phyloP scores from a whole-genome alignment of 2,329 filamentous ascomycete species.

The Penicillium oxalicum region DNA sequence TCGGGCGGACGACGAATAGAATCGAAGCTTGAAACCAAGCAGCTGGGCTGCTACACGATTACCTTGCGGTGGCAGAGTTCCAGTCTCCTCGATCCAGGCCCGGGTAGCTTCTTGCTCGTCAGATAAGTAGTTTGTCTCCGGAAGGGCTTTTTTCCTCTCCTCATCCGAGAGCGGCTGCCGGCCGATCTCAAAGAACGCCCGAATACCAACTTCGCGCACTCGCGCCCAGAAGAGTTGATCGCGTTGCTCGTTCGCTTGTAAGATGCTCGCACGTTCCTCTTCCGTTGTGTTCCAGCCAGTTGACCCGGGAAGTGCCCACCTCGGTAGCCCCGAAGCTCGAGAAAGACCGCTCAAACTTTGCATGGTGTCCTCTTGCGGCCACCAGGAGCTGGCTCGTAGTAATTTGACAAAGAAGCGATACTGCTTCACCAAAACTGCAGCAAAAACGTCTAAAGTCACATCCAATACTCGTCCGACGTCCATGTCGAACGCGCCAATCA shows the following conservation, averaged over 20 bases:
- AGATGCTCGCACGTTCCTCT: conserved; percentile 59
- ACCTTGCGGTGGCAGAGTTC: conserved; percentile 73
- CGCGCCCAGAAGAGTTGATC: conserved; percentile 76
- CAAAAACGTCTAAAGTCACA: conserved; percentile 90
- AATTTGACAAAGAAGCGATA: conserved; percentile 93
- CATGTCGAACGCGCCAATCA: conserved; percentile 94
- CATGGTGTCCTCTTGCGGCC: conserved; percentile 64
- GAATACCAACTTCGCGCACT: conserved; percentile 67
- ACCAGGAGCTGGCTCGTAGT: conserved; percentile 89
- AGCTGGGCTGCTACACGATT: conserved; percentile 91
- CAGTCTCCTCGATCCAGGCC: conserved; percentile 74
- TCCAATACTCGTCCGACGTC: conserved; percentile 93
- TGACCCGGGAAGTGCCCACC: conserved; percentile 74
- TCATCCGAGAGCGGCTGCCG: conserved; percentile 60
- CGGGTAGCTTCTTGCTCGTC: conserved; percentile 53
- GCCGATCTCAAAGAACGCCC: conserved; percentile 86
- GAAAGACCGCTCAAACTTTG: conserved; percentile 26
- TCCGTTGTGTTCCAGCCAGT: conserved; percentile 58
- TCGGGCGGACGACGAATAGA: conserved; percentile 78
- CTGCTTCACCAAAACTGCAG: conserved; percentile 86
- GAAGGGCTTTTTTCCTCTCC: conserved; percentile 47
- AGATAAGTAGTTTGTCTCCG: conserved; percentile 32
- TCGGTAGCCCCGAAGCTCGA: conserved; percentile 61
- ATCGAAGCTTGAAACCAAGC: conserved; percentile 92
- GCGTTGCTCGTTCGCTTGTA: conserved; percentile 54